phyloP scores from a whole-genome alignment of 768 basidiomycete genomes.

The Rhizopogon vinicolor region DNA sequence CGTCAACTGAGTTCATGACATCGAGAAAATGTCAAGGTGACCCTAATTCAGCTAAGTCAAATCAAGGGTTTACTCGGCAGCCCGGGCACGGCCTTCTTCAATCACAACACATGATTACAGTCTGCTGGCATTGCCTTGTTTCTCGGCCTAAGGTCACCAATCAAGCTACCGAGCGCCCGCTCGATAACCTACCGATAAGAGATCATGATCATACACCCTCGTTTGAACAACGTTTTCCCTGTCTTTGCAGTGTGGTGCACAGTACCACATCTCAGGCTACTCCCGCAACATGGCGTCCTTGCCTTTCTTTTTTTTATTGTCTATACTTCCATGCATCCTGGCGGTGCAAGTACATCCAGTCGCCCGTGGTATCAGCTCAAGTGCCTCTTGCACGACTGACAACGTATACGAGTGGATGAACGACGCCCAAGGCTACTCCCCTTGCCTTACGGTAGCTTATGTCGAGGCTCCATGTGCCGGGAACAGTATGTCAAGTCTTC shows the following conservation, averaged over 20 bases:
- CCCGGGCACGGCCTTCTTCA: too few relatives aligned
- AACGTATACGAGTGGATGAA: conserved; percentile 21
- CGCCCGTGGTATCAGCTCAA: conserved; percentile 6
- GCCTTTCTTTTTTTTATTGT: not conserved
- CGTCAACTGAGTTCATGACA: too few relatives aligned
- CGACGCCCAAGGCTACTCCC: conserved; percentile 5
- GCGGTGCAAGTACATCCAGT: conserved; percentile 8
- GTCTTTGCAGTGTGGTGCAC: not conserved
- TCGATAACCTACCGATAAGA: not conserved
- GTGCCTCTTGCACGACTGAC: conserved; percentile 11
- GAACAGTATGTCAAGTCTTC: conserved; percentile 13
- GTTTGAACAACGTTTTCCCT: not conserved
- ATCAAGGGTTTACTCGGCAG: too few relatives aligned
- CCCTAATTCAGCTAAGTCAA: too few relatives aligned
- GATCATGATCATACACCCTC: not conserved
- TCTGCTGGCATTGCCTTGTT: too few relatives aligned
- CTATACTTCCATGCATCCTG: not conserved
- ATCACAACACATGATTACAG: too few relatives aligned
- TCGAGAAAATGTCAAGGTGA: too few relatives aligned
- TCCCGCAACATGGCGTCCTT: not conserved
- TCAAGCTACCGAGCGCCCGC: not conserved
- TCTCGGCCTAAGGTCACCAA: too few relatives aligned
- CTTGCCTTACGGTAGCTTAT: conserved; percentile 25
- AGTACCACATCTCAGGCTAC: not conserved
- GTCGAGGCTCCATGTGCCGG: conserved; percentile 25